Conservation (phyloP, 768 basidiomycete species). For the Lactarius hatsudake region DNA sequence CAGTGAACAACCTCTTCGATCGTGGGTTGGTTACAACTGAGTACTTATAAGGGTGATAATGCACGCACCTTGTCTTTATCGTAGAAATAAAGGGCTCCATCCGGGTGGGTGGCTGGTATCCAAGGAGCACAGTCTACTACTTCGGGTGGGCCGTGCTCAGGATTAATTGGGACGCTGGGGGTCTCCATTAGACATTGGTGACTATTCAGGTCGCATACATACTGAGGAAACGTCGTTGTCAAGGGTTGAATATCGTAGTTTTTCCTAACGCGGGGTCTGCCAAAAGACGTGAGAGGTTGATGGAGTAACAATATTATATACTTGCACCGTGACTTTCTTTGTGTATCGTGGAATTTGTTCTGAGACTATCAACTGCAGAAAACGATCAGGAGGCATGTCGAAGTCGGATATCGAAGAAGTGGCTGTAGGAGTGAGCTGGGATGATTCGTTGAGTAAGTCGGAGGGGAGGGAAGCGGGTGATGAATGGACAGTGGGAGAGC, state of each 20-base stretch:
- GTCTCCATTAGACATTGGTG: neutral
- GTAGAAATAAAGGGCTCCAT: neutral
- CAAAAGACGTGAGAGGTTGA: neutral
- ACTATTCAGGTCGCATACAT: neutral
- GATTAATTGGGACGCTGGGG: neutral
- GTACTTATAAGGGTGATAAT: neutral
- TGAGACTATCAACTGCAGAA: neutral
- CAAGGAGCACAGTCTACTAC: conserved; percentile 33
- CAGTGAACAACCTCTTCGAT: conserved; percentile 48
- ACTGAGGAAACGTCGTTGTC: neutral
- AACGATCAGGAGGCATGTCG: neutral
- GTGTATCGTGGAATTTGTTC: neutral
- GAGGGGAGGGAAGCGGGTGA: neutral
- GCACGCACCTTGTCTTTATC: neutral
- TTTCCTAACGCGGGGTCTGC: neutral
- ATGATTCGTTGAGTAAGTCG: neutral
- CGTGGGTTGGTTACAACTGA: neutral
- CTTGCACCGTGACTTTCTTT: neutral
- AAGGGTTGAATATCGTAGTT: neutral
- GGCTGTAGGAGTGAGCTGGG: neutral
- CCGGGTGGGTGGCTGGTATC: conserved; percentile 42
- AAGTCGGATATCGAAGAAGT: neutral
- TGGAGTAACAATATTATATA: neutral
- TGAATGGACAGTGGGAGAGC: neutral
- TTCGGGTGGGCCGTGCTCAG: neutral